phyloP scores from a whole-genome alignment of 2,329 filamentous ascomycete genomes.

The Periconia sp. region DNA sequence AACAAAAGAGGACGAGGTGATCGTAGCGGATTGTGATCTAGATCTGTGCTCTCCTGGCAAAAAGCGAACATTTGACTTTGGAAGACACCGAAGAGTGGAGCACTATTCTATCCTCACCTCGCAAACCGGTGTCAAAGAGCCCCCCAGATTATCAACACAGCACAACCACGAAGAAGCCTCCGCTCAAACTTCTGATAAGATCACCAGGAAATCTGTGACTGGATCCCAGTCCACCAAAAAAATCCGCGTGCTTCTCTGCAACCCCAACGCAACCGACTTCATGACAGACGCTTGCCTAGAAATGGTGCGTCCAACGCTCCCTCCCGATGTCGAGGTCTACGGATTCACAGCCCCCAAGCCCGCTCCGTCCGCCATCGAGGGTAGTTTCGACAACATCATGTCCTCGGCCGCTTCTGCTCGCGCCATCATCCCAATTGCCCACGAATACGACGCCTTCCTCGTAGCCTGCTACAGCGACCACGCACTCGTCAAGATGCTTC shows the following conservation, averaged over 20 bases:
- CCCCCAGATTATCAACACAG: conserved; percentile 27
- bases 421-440: conserved; percentile 47
- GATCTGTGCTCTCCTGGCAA: conserved; percentile 49
- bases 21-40: conserved; percentile 53
- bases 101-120: conserved; percentile 18
- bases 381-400: conserved; percentile 53
- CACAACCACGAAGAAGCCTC: neutral
- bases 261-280: conserved; percentile 51
- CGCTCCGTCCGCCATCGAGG: conserved; percentile 55
- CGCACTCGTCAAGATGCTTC: conserved; percentile 49
- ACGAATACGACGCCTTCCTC: conserved; percentile 51
- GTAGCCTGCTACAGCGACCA: conserved; percentile 55
- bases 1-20: conserved; percentile 52
- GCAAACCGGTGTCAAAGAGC: conserved; percentile 28
- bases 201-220: neutral
- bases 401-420: conserved; percentile 53
- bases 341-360: conserved; percentile 55
- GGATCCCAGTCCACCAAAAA: conserved; percentile 9
- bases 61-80: conserved; percentile 44
- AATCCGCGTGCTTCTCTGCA: conserved; percentile 51
- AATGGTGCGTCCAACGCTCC: conserved; percentile 47
- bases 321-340: conserved; percentile 50
- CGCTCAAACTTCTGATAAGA: neutral
- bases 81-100: conserved; percentile 17
- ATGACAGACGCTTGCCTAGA: conserved; percentile 54